Evolutionary conservation across 2,329 filamentous ascomycete species (phyloP), one percentile per base, ranked within the genome.

Genomic region (Myriosclerotinia scirpicola): DNA sequence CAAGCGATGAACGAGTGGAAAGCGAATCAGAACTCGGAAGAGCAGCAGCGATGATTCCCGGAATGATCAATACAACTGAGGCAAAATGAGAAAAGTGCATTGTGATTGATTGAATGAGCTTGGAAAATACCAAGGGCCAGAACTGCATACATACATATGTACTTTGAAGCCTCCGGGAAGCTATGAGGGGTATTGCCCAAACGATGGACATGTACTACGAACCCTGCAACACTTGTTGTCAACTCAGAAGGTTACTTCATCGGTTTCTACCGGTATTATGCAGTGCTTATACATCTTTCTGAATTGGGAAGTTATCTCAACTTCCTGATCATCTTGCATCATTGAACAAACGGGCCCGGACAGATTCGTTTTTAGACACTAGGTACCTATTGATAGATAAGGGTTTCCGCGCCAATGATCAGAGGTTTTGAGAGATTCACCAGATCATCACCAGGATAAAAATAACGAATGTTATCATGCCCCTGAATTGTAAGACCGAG

Each of bases 211-310:
- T 20, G 42, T 60, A 48, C 42, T 6, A 60, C 56, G 22, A 52
- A 65, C 34, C 54, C 54, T 59, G 54, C 63, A 65, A 65, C 46
- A 30, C 63, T 60, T 60, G 34, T 53, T 65, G 54, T 65, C 42
- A 40, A 65, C 59, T n/a, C 42, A 54, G 54, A 65, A 65, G 63
- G 63, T 65, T 22, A 59, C 22, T 53, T 36, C 15, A 58, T 17
- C 22, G 30, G 11, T 15, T 44, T 38, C 44, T n/a, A 30, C 26
- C 22, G 40, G 22, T 30, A 30, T 20, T 38, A 58, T 64, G 53
- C 53, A 58, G 63, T 59, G 26, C 20, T 48, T 48, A 60, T 60
- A 30, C 17, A 65, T 50, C 63, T 40, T 59, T 52, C 63, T 59
- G 15, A 34, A 34, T 59, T 40, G 9, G 54, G 54, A 59, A 65